Percentiles rank a stretch among this genome's conserved stretches.
Evolutionary conservation across 352 stramenopile genomes (phyloP).

Genomic region (Peronospora destructor): DNA sequence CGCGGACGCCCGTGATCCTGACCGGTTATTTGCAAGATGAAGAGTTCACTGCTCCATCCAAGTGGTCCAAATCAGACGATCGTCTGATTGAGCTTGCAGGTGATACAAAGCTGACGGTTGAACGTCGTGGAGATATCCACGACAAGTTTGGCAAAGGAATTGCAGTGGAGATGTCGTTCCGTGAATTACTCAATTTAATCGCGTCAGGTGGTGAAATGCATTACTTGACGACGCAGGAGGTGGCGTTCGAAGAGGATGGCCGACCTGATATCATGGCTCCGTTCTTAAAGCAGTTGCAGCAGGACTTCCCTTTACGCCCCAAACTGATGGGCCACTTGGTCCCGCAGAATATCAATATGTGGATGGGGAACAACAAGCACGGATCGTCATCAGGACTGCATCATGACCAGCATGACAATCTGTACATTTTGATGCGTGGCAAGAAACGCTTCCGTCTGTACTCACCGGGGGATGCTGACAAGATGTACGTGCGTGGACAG

Average conservation of each 20-base stretch:
- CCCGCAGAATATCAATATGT: slow-evolving; percentile 94
- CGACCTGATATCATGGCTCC: slow-evolving; percentile 78
- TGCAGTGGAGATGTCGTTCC: slow-evolving; percentile 78
- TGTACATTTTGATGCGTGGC: slow-evolving; percentile 93
- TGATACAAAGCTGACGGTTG: slow-evolving; percentile 65
- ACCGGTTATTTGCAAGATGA: slow-evolving; percentile 51
- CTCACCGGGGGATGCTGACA: slow-evolving; percentile 76
- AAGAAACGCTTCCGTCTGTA: slow-evolving; percentile 94
- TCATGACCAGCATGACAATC: slow-evolving; percentile 99
- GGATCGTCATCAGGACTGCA: slow-evolving; percentile 90
- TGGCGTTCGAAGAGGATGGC: slow-evolving; percentile 67
- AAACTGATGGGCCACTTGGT: slow-evolving; percentile 85
- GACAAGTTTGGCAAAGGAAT: slow-evolving; percentile 85
- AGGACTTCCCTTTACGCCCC: slow-evolving; percentile 83
- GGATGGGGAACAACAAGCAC: slow-evolving; percentile 89
- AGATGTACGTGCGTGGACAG: slow-evolving; percentile 89
- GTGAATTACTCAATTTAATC: slow-evolving; percentile 67
- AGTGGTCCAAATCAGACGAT: slow-evolving; percentile 62
- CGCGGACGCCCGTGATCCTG: slow-evolving; percentile 77
- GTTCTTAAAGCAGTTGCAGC: slow-evolving; percentile 68
- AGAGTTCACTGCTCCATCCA: slow-evolving; percentile 40
- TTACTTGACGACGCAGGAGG: slow-evolving; percentile 89
- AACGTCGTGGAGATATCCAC: slow-evolving; percentile 52
- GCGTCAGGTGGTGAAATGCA: slow-evolving; percentile 63
- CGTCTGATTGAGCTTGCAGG: slow-evolving; percentile 60